Evolutionary conservation across 495 filamentous ascomycete species (phyloP), one percentile per base, ranked within the genome.

Genomic region (Tuber umbilicatum): DNA sequence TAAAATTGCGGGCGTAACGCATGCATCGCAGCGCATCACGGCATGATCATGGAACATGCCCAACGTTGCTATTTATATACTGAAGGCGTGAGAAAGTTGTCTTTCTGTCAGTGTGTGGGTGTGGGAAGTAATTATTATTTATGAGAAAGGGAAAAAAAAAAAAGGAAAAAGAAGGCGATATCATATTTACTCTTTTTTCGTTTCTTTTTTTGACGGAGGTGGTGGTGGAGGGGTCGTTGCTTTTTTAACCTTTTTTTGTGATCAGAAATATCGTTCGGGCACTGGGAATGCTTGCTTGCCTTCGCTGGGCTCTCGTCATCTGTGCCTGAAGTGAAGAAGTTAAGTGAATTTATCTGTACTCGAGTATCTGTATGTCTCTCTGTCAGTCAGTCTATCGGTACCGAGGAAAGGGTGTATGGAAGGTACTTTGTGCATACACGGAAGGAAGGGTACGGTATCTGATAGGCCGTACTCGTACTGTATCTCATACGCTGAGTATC

Each of bases 291-390:
- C 75, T 76, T 47, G n/a, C 35, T 70, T 47, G 71, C 70, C 31
- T 76, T 74, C 75, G 72, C 64, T 39, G 69, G 75, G 76, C 55
- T 79, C 75, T 76, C 72, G 72, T 42, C 77, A 76, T 79, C 72
- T 72, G 72, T 79, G 69, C 78, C 75, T 64, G 55, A 64, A 64
- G 78, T 72, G 72, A 71, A 71, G 40, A 73, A 76, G 72, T 70
- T 72, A 73, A 73, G 76, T 71, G 76, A 78, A 71, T 78, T 76
- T 69, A 41, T 55, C 41, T 47, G 68, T 69, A 41, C n/a, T n/a
- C n/a, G n/a, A n/a, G n/a, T 45, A 70, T 69, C 50, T 69, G 50
- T 16, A 45, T 40, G 39, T 40, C 39, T n/a, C n/a, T n/a, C n/a
- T 40, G 68, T 42, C 27, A 41, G 10, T 16, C 39, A 23, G 43